A percentile compares a stretch with the other conserved stretches of the same genome.
phyloP scores from a whole-genome alignment of 176 grass and related monocot species.

The Cenchrus americanus region DNA sequence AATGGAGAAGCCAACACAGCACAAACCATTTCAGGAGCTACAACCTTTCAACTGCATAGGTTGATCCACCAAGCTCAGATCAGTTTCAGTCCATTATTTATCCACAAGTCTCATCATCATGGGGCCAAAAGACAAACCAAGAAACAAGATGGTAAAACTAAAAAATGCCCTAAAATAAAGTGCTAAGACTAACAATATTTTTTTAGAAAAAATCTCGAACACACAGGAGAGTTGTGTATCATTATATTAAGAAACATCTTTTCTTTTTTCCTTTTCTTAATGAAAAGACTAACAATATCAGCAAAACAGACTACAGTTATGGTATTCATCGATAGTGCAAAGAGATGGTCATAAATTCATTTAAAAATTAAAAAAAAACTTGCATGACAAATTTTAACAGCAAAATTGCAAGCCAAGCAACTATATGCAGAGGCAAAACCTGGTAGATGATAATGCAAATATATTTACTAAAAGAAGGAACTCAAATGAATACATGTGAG shows the following conservation, averaged over 20 bases:
- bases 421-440: neutral
- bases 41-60: neutral
- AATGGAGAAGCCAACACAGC: slow-evolving; percentile 39
- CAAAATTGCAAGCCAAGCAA: no score
- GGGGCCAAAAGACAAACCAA: slow-evolving; percentile 11
- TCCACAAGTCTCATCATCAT: neutral
- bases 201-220: no score
- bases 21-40: slow-evolving; percentile 19
- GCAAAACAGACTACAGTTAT: no score
- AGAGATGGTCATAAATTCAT: no score
- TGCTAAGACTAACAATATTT: no score
- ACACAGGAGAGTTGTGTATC: no score
- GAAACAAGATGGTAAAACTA: neutral
- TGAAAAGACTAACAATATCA: no score
- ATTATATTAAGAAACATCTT: no score
- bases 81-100: neutral
- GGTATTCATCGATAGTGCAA: no score
- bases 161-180: neutral
- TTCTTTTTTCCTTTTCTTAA: no score
- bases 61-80: neutral
- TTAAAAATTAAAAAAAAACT: no score
- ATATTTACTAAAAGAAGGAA: neutral
- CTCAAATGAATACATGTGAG: slow-evolving; percentile 12
- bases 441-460: slow-evolving; percentile 12
- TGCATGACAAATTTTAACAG: no score